Conservation (phyloP, 1,284 basidiomycete species). For the Leccinum subfulvum region DNA sequence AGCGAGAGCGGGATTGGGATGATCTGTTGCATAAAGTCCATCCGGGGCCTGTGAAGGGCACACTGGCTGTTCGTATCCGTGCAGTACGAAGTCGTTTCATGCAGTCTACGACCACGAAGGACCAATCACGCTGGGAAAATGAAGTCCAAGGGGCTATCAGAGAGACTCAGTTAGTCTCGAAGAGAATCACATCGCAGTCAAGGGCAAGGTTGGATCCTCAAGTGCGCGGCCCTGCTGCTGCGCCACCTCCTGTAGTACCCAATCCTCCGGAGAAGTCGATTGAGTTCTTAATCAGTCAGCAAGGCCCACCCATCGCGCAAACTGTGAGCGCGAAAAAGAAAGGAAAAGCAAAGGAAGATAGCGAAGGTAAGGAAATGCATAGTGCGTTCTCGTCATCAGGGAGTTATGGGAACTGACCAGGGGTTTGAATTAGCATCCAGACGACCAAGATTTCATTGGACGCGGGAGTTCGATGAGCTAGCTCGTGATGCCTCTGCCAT, state of each 20-base stretch:
- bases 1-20: slow-evolving; percentile 66
- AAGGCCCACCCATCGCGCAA: slow-evolving; percentile 44
- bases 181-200: slow-evolving; percentile 37
- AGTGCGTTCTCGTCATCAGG: neutral
- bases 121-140: slow-evolving; percentile 58
- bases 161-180: slow-evolving; percentile 51
- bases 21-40: slow-evolving; percentile 52
- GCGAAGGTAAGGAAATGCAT: slow-evolving; percentile 24
- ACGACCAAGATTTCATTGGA: slow-evolving; percentile 79
- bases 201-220: slow-evolving; percentile 25
- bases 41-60: slow-evolving; percentile 48
- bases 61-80: slow-evolving; percentile 50
- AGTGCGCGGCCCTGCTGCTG: slow-evolving; percentile 18
- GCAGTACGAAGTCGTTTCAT: slow-evolving; percentile 55
- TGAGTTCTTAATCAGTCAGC: slow-evolving; percentile 52
- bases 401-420: slow-evolving; percentile 11
- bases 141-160: slow-evolving; percentile 55
- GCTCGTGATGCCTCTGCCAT: slow-evolving; percentile 82
- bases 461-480: slow-evolving; percentile 81
- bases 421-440: slow-evolving; percentile 32
- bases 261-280: slow-evolving; percentile 54
- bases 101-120: slow-evolving; percentile 49
- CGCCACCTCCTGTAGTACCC: slow-evolving; percentile 38
- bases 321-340: slow-evolving; percentile 32
- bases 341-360: slow-evolving; percentile 41